A percentile compares a stretch with the other conserved stretches of the same genome.
Conservation (phyloP, 129 eudicot genomes). For the Lonicera japonica region DNA sequence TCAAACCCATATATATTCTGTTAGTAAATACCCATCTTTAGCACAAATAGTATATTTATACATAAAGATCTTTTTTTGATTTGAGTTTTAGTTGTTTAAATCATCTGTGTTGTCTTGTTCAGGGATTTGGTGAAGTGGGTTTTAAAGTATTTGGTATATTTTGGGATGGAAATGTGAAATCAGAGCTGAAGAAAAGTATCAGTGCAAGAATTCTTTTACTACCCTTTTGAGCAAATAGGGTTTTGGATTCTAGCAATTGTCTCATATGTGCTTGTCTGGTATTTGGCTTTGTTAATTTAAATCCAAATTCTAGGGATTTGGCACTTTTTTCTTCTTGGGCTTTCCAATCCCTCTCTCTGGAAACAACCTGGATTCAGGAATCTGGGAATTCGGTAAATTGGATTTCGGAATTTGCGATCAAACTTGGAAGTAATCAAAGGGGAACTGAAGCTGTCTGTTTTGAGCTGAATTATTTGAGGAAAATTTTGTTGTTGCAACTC, state of each 20-base stretch:
- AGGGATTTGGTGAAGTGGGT: constrained; percentile 16
- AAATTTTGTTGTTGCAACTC: constrained; percentile 16
- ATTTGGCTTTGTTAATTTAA: too few species aligned
- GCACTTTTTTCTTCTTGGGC: constrained; percentile 8
- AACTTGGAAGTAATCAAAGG: background rate
- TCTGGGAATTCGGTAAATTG: constrained; percentile 2
- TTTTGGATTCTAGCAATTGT: too few species aligned
- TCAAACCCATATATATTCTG: too few species aligned
- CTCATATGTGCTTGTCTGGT: too few species aligned
- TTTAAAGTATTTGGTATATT: constrained; percentile 6
- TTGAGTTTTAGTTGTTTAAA: constrained; percentile 11
- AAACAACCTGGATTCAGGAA: constrained; percentile 6
- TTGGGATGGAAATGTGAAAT: background rate
- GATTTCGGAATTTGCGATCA: background rate
- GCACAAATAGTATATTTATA: background rate
- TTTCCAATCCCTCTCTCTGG: background rate
- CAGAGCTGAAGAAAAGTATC: too few species aligned
- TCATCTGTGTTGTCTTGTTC: constrained; percentile 21
- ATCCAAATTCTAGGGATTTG: constrained; percentile 1
- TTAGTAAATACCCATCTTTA: too few species aligned
- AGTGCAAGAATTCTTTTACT: too few species aligned
- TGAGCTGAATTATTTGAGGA: constrained; percentile 1
- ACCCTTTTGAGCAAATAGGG: too few species aligned
- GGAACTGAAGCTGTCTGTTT: constrained; percentile 5
- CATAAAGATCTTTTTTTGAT: too few species aligned